Evolutionary conservation across 768 basidiomycete species (phyloP).

Genomic region (Termitomyces sp.): DNA sequence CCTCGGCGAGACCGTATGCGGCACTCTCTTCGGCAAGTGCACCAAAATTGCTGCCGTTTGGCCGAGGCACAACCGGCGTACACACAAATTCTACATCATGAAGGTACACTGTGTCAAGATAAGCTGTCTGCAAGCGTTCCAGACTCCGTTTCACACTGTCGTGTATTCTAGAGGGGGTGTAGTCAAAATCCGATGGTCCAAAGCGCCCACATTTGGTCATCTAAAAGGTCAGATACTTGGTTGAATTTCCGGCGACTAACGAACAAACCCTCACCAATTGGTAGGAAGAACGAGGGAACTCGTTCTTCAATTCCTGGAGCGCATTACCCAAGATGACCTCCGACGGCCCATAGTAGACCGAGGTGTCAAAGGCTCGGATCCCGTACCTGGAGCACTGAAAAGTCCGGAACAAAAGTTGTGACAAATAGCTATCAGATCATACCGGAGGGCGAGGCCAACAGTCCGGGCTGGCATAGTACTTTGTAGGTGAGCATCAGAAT

Average conservation of each 20-base stretch:
- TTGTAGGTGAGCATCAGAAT: constrained; percentile 51
- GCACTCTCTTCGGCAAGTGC: constrained; percentile 52
- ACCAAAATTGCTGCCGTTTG: constrained; percentile 49
- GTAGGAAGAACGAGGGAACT: constrained; percentile 79
- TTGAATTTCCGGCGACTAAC: neutral
- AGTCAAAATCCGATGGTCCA: constrained; percentile 67
- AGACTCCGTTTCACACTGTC: constrained; percentile 65
- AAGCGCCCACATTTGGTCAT: constrained; percentile 88
- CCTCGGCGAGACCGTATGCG: constrained; percentile 62
- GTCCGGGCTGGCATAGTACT: constrained; percentile 59
- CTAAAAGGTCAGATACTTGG: constrained; percentile 28
- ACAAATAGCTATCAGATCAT: constrained; percentile 11
- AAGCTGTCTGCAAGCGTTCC: constrained; percentile 64
- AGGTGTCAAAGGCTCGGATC: constrained; percentile 77
- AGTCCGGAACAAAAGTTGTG: neutral
- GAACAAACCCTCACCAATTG: constrained; percentile 47
- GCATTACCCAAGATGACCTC: constrained; percentile 73
- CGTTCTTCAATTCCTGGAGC: constrained; percentile 50
- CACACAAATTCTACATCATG: constrained; percentile 85
- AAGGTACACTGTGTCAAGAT: constrained; percentile 77
- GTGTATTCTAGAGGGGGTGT: constrained; percentile 62
- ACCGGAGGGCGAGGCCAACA: constrained; percentile 76
- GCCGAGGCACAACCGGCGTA: constrained; percentile 42
- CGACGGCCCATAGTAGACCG: constrained; percentile 76
- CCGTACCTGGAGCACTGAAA: constrained; percentile 55